Evolutionary conservation across 805 yeast species (phyloP), one percentile per base, ranked within the genome.

Genomic region (Cyberlindnera lachancei): DNA sequence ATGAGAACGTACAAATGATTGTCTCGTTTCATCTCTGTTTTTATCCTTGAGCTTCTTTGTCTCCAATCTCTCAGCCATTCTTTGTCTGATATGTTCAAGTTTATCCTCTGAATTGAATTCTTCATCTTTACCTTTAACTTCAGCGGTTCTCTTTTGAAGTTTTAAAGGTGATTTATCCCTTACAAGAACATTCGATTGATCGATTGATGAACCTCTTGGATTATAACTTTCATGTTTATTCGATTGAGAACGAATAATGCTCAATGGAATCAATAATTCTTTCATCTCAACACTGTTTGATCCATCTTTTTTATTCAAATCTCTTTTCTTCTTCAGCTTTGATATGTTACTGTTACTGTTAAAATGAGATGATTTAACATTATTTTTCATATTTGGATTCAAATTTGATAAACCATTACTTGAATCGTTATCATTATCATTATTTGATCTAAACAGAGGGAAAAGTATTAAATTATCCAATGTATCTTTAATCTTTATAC

Each of bases 401-500:
- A 6, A 9, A 15, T 17, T 26, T 17, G 22, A 18, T 11, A 17
- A 19, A 14, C 18, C 27, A 14, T 23, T 21, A 12, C 18, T 13
- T 6, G 13, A 6, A 6, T 21, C 7, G 30, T 21, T 20, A 27
- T 25, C 16, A 16, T 12, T 14, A 6, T 15, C 25, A n/a, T 10
- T 14, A 22, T 15, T n/a, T 14, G 24, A 20, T n/a, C 32, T 28
- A 31, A 51, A 54, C 6, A 53, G 52, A 4, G 62, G 59, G 22
- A 48, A 45, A 13, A 57, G 44, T 1, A 36, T 41, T 17, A 66
- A 42, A 2, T 47, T 42, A n/a, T 42, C 42, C n/a, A 47, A 38
- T 21, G 52, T 58, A 5, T 58, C 56, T 18, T 46, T 49, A 14
- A 69, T 52, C 34, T 54, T 53, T 8, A 66, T 30, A 45, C 77